Conservation (phyloP, 768 basidiomycete genomes). For the Lactarius hengduanensis region DNA sequence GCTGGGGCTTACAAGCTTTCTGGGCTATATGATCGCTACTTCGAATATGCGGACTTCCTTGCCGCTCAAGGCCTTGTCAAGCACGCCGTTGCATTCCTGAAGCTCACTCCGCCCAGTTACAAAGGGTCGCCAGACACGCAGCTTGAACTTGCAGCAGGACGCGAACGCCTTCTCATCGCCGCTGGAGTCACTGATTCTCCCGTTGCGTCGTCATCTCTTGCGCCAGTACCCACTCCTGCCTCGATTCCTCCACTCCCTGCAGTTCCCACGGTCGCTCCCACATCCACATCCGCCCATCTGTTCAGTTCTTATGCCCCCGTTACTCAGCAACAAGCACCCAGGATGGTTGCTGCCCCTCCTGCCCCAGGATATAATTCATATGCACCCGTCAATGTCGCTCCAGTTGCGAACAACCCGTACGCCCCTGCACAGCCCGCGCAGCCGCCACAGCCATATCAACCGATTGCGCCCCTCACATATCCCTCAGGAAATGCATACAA, state of each 20-base stretch:
- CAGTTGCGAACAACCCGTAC: constrained; percentile 29
- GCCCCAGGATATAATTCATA: constrained; percentile 30
- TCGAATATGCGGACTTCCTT: constrained; percentile 93
- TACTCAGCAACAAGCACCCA: constrained; percentile 29
- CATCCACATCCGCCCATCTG: constrained; percentile 11
- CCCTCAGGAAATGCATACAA: constrained; percentile 20
- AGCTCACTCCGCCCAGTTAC: constrained; percentile 77
- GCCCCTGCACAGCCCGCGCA: constrained; percentile 26
- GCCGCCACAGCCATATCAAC: constrained; percentile 19
- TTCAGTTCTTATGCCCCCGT: constrained; percentile 30
- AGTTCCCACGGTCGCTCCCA: constrained; percentile 26
- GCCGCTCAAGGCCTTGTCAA: constrained; percentile 86
- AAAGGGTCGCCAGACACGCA: constrained; percentile 50
- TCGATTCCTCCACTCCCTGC: constrained; percentile 28
- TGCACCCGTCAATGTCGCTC: constrained; percentile 22
- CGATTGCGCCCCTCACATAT: constrained; percentile 11
- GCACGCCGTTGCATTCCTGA: constrained; percentile 77
- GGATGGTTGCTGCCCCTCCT: constrained; percentile 24
- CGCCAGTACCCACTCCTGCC: constrained; percentile 26
- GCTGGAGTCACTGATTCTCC: constrained; percentile 35
- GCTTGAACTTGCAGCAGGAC: constrained; percentile 43
- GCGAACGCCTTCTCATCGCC: constrained; percentile 47
- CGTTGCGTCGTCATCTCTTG: constrained; percentile 32
- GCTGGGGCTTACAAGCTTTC: constrained; percentile 79
- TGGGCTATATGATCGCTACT: constrained; percentile 85